Evolutionary conservation across 2,329 filamentous ascomycete genomes (phyloP).

Genomic region (Phialocephala subalpina): DNA sequence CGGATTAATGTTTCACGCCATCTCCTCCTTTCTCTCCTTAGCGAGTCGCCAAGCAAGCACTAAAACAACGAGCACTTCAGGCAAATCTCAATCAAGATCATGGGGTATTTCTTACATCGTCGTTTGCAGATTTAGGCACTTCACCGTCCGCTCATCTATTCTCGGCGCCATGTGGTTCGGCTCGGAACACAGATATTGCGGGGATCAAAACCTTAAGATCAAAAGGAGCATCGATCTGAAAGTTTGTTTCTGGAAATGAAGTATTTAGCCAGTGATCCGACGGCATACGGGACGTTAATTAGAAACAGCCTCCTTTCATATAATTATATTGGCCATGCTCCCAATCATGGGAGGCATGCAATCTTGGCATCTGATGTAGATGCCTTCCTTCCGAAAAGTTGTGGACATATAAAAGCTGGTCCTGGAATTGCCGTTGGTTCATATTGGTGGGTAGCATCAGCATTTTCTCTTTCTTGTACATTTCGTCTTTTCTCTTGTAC

Average conservation of each 20-base stretch:
- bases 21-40: not conserved
- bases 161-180: not conserved
- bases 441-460: not conserved
- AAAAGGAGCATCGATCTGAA: not conserved
- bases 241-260: not conserved
- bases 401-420: too few relatives aligned
- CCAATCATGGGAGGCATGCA: not conserved
- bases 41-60: not conserved
- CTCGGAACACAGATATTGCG: not conserved
- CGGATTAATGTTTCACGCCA: slow-evolving; percentile 3
- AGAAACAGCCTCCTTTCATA: not conserved
- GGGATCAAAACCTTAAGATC: not conserved
- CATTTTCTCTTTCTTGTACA: not conserved
- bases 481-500: slow-evolving; percentile 1
- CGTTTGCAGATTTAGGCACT: not conserved
- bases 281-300: not conserved
- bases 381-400: not conserved
- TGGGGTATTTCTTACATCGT: slow-evolving; percentile 1
- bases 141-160: slow-evolving; percentile 5
- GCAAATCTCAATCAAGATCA: slow-evolving; percentile 13
- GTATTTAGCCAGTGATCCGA: not conserved
- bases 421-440: not conserved
- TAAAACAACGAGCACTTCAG: slow-evolving; percentile 9
- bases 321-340: not conserved
- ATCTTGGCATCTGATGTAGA: not conserved